Evolutionary conservation across 371 early-diverging fungal species (phyloP), one percentile per base, ranked within the genome.

Genomic region (Gilbertella persicaria): DNA sequence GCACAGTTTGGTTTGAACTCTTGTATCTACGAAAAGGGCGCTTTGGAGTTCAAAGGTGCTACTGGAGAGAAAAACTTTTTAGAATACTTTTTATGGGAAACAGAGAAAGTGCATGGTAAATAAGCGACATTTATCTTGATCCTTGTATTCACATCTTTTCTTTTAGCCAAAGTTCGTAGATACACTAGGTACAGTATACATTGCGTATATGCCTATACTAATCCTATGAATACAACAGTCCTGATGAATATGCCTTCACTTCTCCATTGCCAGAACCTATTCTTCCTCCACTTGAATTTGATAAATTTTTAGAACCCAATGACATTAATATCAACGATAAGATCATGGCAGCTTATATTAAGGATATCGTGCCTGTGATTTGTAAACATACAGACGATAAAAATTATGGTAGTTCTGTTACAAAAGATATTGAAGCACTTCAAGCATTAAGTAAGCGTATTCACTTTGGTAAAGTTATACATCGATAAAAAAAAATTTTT

Each of bases 211-310:
- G 19, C 23, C 14, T 16, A 45, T 21, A 24, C 43, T 50, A 29
- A 50, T 28, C 14, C 14, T 24, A 13, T 42, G 10, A 33, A 8
- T 33, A 33, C 20, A 2, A 41, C 47, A 88, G 89, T 39, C 97
- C 98, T 12, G 98, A 97, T 71, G 97, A 97, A 59, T 95, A 95
- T 67, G 95, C 98, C 0, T 98, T 98, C 65, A 91, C 92, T 6
- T 64, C 77, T 23, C 79, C 83, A 17, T 79, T 96, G 4, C 95
- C 96, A 8, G 80, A 82, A 2, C 95, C 98, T 9, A 84, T 96
- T 48, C 79, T 98, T 7, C 92, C 95, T 13, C 70, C 85, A 5
- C 74, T 97, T 10, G 74, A 87, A 13, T 95, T 83, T 58, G 92
- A 93, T 5, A 61, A 67, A 33, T 77, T 90, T 20, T 77, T 97